Percentiles rank a stretch among this genome's conserved stretches.
Conservation (phyloP, 768 basidiomycete genomes). For the Suillus discolor region DNA sequence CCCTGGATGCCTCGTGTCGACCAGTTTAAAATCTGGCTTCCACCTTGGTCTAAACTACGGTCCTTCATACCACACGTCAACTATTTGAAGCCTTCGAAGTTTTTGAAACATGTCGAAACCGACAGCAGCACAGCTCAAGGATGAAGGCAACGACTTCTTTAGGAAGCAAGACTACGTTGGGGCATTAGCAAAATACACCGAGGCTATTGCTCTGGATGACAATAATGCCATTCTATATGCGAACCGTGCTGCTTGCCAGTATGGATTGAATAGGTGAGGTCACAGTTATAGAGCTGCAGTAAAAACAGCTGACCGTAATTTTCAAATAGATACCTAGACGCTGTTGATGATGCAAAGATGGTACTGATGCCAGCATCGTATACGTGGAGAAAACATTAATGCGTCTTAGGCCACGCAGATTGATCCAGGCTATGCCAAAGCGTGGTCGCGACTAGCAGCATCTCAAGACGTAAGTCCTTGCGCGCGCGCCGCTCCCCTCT, state of each 20-base stretch:
- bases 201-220: constrained; percentile 42
- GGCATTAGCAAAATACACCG: constrained; percentile 43
- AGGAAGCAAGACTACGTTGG: constrained; percentile 33
- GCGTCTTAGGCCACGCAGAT: constrained; percentile 36
- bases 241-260: constrained; percentile 45
- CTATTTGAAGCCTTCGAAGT: neutral
- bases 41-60: neutral
- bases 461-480: constrained; percentile 28
- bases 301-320: neutral
- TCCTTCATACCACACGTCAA: neutral
- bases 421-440: constrained; percentile 45
- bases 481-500: neutral
- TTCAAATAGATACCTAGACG: constrained; percentile 9
- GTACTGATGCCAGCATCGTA: neutral
- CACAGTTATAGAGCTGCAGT: neutral
- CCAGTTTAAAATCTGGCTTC: neutral
- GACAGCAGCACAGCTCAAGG: constrained; percentile 32
- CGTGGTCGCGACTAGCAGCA: constrained; percentile 42
- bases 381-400: neutral
- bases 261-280: constrained; percentile 38
- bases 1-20: neutral
- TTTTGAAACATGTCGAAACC: neutral
- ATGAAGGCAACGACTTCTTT: constrained; percentile 43
- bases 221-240: constrained; percentile 45
- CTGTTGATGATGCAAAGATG: constrained; percentile 5